phyloP scores from a whole-genome alignment of 2,329 filamentous ascomycete genomes.

The Tolypocladium ophioglossoides region DNA sequence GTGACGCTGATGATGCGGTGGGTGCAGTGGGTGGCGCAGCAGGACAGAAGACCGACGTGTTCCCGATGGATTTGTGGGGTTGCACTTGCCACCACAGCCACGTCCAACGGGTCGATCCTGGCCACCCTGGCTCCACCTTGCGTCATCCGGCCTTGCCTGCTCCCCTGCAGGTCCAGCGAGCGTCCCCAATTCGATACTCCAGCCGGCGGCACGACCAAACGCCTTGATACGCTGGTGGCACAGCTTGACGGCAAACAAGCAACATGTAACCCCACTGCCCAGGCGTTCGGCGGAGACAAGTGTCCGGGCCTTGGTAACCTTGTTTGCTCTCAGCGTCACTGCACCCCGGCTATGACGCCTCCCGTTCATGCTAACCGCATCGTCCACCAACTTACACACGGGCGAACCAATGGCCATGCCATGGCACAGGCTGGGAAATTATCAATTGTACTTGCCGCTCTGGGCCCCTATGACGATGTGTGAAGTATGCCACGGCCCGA shows the following conservation, averaged over 20 bases:
- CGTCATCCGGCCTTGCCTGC: not conserved
- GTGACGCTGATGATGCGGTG: not conserved
- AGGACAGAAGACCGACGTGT: no score
- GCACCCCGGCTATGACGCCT: conserved; percentile 1
- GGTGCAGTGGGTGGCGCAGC: not conserved
- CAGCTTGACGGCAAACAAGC: not conserved
- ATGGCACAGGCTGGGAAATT: not conserved
- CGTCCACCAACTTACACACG: not conserved
- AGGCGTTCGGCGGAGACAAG: not conserved
- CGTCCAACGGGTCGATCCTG: not conserved
- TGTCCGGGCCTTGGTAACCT: conserved; percentile 4
- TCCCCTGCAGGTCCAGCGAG: not conserved
- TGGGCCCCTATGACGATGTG: not conserved
- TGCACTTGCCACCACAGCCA: conserved; percentile 3
- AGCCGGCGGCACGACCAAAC: not conserved
- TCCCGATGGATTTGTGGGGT: not conserved
- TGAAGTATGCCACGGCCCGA: not conserved
- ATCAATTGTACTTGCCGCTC: not conserved
- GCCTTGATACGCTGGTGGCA: not conserved
- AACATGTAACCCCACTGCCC: not conserved
- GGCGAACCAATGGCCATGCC: not conserved
- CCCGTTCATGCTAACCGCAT: not conserved
- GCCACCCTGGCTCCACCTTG: not conserved
- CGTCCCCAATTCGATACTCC: not conserved
- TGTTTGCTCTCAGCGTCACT: not conserved